Conservation (phyloP, 2,329 filamentous ascomycete genomes). For the Hymenoscyphus scutula region DNA sequence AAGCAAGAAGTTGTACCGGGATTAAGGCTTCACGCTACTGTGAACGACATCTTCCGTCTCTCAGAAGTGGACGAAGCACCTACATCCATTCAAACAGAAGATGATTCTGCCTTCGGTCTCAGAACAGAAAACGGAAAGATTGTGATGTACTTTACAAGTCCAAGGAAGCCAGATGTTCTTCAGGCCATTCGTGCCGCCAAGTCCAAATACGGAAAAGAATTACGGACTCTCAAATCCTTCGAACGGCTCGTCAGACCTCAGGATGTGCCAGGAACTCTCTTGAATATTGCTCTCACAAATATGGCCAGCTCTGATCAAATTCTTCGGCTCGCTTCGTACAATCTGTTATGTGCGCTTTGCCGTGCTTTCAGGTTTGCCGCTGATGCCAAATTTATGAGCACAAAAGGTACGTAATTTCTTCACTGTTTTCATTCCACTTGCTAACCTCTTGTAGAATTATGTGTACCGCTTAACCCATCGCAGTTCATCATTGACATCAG, state of each 20-base stretch:
- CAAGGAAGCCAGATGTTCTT: constrained; percentile 61
- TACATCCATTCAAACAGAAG: constrained; percentile 61
- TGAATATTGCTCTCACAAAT: constrained; percentile 67
- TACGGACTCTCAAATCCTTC: constrained; percentile 56
- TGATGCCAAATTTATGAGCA: constrained; percentile 59
- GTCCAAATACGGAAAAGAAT: constrained; percentile 62
- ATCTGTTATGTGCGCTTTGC: constrained; percentile 64
- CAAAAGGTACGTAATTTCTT: constrained; percentile 48
- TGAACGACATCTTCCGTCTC: constrained; percentile 69
- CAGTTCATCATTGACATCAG: constrained; percentile 66
- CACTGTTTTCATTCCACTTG: background rate
- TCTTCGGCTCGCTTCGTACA: constrained; percentile 64
- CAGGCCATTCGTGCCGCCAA: constrained; percentile 63
- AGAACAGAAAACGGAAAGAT: constrained; percentile 68
- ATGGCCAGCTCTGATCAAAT: constrained; percentile 59
- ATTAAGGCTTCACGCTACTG: constrained; percentile 58
- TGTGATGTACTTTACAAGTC: constrained; percentile 69
- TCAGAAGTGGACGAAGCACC: constrained; percentile 66
- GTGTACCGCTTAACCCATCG: constrained; percentile 61
- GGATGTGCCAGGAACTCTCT: constrained; percentile 66
- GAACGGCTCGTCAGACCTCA: constrained; percentile 67
- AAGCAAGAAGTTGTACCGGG: constrained; percentile 67
- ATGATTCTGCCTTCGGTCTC: constrained; percentile 65
- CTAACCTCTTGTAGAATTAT: constrained; percentile 48
- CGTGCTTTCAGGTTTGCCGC: constrained; percentile 66